phyloP scores from a whole-genome alignment of 768 basidiomycete species.

The Pisolithus tinctorius region DNA sequence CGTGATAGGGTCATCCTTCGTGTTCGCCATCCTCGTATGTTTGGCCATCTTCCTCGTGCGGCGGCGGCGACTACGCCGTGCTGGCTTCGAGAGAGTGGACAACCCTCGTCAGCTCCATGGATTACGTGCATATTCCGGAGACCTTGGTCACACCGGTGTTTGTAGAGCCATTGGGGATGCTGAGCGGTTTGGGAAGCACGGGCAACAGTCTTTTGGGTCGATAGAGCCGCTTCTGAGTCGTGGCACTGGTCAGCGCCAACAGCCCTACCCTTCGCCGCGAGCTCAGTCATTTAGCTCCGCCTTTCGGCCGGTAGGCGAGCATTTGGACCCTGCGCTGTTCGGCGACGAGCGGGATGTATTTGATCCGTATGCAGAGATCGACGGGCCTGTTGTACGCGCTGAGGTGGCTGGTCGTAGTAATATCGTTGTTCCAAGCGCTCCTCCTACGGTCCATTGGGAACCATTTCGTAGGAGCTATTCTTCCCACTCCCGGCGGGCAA shows the following conservation, averaged over 20 bases:
- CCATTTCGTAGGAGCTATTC: background rate
- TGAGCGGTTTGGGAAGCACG: background rate
- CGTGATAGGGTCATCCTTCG: constrained; percentile 14
- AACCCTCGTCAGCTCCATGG: constrained; percentile 6
- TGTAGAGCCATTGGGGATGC: background rate
- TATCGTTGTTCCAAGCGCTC: constrained; percentile 1
- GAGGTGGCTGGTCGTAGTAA: background rate
- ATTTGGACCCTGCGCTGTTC: background rate
- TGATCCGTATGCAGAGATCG: constrained; percentile 3
- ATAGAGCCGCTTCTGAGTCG: constrained; percentile 16
- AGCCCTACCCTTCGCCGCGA: background rate
- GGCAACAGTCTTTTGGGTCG: constrained; percentile 12
- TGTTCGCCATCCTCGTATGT: constrained; percentile 5
- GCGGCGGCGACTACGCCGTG: constrained; percentile 5
- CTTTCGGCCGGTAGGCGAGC: background rate
- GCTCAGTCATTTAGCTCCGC: background rate
- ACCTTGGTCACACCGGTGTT: no score
- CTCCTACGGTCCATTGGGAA: constrained; percentile 3
- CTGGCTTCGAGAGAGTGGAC: constrained; percentile 11
- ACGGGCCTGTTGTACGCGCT: background rate
- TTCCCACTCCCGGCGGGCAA: background rate
- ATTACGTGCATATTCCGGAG: background rate
- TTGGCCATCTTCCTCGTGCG: constrained; percentile 10
- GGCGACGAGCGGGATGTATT: background rate
- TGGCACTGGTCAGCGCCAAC: constrained; percentile 6